A percentile compares a stretch with the other conserved stretches of the same genome.
phyloP scores from a whole-genome alignment of 2,329 filamentous ascomycete species.

The Lachnellula arida region DNA sequence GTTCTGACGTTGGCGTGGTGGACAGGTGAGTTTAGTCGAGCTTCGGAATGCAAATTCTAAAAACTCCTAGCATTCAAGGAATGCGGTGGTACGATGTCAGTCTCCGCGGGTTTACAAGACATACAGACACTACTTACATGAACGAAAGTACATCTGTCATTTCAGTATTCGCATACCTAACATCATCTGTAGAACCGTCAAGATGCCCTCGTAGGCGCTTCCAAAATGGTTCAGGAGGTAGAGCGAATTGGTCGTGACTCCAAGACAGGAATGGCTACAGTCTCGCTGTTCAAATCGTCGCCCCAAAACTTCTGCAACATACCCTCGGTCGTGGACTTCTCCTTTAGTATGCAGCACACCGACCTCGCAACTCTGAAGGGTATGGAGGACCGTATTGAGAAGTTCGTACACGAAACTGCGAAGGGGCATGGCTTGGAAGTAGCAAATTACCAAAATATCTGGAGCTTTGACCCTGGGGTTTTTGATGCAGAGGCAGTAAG shows the following conservation, averaged over 20 bases:
- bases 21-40: conserved; percentile 38
- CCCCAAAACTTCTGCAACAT: conserved; percentile 69
- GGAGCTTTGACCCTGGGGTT: conserved; percentile 37
- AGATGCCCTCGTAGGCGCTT: conserved; percentile 61
- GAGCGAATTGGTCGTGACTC: conserved; percentile 55
- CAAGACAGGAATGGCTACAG: conserved; percentile 54
- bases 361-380: conserved; percentile 49
- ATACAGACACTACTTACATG: conserved; percentile 34
- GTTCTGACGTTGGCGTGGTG: conserved; percentile 62
- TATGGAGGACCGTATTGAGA: conserved; percentile 49
- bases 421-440: conserved; percentile 51
- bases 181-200: conserved; percentile 42
- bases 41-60: not conserved
- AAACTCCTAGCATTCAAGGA: conserved; percentile 51
- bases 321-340: conserved; percentile 59
- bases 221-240: conserved; percentile 59
- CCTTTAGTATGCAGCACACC: conserved; percentile 58
- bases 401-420: conserved; percentile 54
- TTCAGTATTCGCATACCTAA: not conserved
- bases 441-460: conserved; percentile 47
- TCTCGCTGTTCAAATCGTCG: conserved; percentile 59
- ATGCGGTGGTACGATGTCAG: conserved; percentile 68
- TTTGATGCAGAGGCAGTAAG: conserved; percentile 37
- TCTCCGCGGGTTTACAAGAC: conserved; percentile 40
- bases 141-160: conserved; percentile 5